A percentile compares a stretch with the other conserved stretches of the same genome.
phyloP scores from a whole-genome alignment of 163 green algal genomes.

The Scenedesmus sp. region DNA sequence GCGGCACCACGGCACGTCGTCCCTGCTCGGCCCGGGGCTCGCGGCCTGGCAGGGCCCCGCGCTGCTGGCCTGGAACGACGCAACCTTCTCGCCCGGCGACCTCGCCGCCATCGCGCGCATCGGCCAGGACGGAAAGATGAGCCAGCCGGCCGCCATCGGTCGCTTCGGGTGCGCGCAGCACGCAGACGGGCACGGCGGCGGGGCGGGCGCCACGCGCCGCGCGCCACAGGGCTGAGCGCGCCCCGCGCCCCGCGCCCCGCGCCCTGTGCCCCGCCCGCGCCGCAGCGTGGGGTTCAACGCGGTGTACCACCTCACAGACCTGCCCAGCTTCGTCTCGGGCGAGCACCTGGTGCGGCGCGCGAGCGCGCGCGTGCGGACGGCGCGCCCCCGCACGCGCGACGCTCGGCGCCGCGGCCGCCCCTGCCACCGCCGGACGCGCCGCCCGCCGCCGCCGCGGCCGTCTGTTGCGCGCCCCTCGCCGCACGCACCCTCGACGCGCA shows the following conservation, averaged over 20 bases:
- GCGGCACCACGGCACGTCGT: slow-evolving; percentile 52
- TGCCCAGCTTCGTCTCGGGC: slow-evolving; percentile 77
- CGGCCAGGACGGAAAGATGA: slow-evolving; percentile 75
- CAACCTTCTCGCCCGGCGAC: slow-evolving; percentile 73
- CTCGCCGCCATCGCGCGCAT: slow-evolving; percentile 79
- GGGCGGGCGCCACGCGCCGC: no score
- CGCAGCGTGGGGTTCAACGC: slow-evolving; percentile 82
- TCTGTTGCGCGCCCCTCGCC: no score
- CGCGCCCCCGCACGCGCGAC: no score
- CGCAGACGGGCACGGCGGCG: no score
- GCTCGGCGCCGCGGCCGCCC: no score
- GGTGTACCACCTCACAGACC: slow-evolving; percentile 81
- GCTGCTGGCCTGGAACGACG: slow-evolving; percentile 79
- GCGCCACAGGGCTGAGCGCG: no score
- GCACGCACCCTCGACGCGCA: not conserved
- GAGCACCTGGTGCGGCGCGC: slow-evolving; percentile 68
- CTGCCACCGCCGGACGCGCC: no score
- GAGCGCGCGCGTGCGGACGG: no score
- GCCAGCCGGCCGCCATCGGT: slow-evolving; percentile 55
- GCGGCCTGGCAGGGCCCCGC: slow-evolving; percentile 73
- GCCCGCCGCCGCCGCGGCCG: no score
- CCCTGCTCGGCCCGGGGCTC: slow-evolving; percentile 66
- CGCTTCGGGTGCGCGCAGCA: not conserved
- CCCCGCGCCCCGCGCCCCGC: no score
- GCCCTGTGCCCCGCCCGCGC: no score